phyloP scores from a whole-genome alignment of 148 eudicot genomes.

The Talinum fruticosum region DNA sequence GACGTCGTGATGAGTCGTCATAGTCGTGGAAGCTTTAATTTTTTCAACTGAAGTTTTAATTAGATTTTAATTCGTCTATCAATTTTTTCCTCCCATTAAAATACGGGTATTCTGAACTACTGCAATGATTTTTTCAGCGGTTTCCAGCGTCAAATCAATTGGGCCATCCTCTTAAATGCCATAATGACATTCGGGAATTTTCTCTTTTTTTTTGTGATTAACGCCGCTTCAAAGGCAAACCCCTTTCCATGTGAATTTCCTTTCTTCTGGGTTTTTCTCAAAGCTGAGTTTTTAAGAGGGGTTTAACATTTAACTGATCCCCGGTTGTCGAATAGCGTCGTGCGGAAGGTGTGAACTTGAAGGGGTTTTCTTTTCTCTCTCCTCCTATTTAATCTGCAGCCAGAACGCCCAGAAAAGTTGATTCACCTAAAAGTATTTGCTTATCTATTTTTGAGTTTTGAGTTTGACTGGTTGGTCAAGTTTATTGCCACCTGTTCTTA shows the following conservation, averaged over 20 bases:
- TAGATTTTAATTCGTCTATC: too few relatives aligned
- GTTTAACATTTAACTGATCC: not conserved
- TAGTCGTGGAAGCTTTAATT: too few relatives aligned
- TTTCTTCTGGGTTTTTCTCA: not conserved
- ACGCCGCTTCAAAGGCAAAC: not conserved
- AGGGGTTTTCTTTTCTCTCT: not conserved
- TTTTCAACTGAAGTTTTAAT: too few relatives aligned
- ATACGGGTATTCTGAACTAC: too few relatives aligned
- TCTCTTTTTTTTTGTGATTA: not conserved
- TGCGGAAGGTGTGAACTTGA: not conserved
- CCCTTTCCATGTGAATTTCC: not conserved
- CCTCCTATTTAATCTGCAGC: not conserved
- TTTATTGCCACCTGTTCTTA: not conserved
- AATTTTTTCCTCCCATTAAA: too few relatives aligned
- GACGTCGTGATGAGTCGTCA: too few relatives aligned
- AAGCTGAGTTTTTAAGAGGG: not conserved
- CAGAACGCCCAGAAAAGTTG: not conserved
- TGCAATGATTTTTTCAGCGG: too few relatives aligned
- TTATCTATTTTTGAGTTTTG: not conserved
- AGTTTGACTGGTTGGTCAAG: slow-evolving; percentile 12
- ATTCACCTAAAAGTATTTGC: slow-evolving; percentile 11
- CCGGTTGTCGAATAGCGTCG: not conserved
- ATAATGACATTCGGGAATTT: not conserved
- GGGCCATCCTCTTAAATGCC: not conserved
- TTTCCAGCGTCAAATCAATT: too few relatives aligned